Evolutionary conservation across 1,284 basidiomycete genomes (phyloP), one percentile per base, ranked within the genome.

Genomic region (Austroboletus rostrupii): DNA sequence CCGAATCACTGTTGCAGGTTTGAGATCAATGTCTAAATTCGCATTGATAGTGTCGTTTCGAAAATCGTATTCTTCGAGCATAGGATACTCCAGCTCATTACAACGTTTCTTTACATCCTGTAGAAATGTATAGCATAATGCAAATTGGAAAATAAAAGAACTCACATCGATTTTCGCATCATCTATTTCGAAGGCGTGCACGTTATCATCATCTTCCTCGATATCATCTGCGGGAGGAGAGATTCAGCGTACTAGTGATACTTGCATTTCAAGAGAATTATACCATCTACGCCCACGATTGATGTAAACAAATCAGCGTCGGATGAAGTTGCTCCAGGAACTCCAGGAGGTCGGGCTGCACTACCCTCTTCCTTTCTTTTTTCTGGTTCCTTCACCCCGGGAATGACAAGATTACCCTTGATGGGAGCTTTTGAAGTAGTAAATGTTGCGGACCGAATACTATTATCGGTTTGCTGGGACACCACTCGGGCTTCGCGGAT

Each of bases 21-120:
- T 97, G 49, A 97, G 79, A 71, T 97, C 95, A 53, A 98, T 97
- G 64, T 97, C 95, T 47, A 98, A 78, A 67, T 96, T 95, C 28
- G 94, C 81, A 64, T 98, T 98, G 56, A 92, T 73, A 0, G 90
- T 92, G 69, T 98, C 95, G 62, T 97, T 96, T 38, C 93, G 79
- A 76, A 97, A 98, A 68, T 98, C 95, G 65, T 98, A 98, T 70
- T 98, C 95, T 68, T 98, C 95, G 44, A 97, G 76, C 81, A 97
- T 96, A 3, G 95, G 95, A 57, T 94, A 92, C 64, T 97, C 92
- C 38, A 97, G 80, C 58, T 96, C 93, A 60, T 93, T 93, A 66
- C 95, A 97, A 38, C 90, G 83, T 60, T 90, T 90, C 70, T 95
- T 94, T 49, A 96, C 91, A 54, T 90, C 90, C 90, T 93, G 55